These are phyloP conservation scores for Cadophora luteo-olivacea DNA, from an alignment of 2,329 filamentous ascomycete species.

Conservation along the genomic window DNA sequence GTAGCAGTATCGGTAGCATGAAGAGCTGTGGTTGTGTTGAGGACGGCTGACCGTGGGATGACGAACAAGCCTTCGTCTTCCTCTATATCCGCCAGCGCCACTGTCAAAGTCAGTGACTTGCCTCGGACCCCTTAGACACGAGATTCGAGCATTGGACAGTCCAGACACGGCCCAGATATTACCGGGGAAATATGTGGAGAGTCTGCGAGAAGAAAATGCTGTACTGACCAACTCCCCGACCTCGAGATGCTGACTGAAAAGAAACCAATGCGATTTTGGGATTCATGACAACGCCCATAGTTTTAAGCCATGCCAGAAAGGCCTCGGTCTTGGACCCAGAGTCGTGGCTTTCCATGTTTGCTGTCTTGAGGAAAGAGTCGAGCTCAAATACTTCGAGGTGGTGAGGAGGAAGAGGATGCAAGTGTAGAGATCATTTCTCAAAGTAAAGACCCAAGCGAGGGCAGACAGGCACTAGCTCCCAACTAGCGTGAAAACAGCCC, in stretches of 20 bases:
- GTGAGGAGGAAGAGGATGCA: not conserved
- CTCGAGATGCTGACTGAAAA: conserved; percentile 60
- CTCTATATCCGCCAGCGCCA: conserved; percentile 61
- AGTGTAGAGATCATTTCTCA: not conserved
- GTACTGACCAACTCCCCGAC: conserved; percentile 68
- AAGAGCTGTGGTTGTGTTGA: conserved; percentile 65
- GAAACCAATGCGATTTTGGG: conserved; percentile 64
- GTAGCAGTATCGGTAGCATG: conserved; percentile 49
- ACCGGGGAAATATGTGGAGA: not conserved
- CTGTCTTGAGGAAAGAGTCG: not conserved
- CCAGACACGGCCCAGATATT: not conserved
- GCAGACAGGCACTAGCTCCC: not conserved
- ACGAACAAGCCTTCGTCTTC: conserved; percentile 71
- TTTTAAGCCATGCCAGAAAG: conserved; percentile 64
- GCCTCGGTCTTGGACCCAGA: conserved; percentile 54
- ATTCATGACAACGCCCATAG: conserved; percentile 59
- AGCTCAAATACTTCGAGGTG: not conserved
- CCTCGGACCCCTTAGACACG: not conserved
- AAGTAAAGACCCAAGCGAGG: not conserved
- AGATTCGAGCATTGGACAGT: not conserved
- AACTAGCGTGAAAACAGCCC: not conserved
- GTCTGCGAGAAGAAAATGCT: not conserved
- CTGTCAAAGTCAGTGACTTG: conserved; percentile 47
- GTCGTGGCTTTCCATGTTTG: conserved; percentile 42
- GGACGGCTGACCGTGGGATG: conserved; percentile 64